Base-by-base conservation (phyloP, 257 asterid species). In the Solanum chilense region DNA sequence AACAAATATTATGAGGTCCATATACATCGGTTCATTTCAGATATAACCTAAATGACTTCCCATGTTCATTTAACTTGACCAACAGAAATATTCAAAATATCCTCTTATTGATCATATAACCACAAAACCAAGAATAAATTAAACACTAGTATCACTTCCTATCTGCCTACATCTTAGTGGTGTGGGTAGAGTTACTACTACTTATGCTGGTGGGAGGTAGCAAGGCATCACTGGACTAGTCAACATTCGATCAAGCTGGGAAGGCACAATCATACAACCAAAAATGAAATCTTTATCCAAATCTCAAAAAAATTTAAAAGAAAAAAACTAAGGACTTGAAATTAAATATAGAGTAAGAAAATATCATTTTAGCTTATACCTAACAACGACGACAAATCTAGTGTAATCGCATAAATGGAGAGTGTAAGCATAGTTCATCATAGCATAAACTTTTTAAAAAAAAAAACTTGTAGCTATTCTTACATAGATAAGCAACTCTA, bases 401-500 rank as follows among this genome's bases (percentile, higher is more conserved):
- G 1, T 62, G 70, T 62, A 4, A 10, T 62, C 31, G 1, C 31
- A 62, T 3, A 62, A 62, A 62, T n/a, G 31, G 8, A 10, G 31
- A 62, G 27, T 56, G 66, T 56, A 56, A 0, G 15, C 29, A 62
- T 62, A 62, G 16, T 16, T 11, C 39, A 78, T 15, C 64, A 14
- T 4, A 15, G 25, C 33, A 39, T 39, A 74, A 23, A 33, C 12
- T 52, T 35, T 1, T 0, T 11, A 80, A 41, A 5, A 33, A 86
- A 14, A 23, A 8, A n/a, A 52, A 52, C 25, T 21, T 12, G 35
- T 13, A n/a, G 21, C 16, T 45, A 5, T 44, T 58, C 98, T 93
- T 90, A 96, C 99, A 97, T 16, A 94, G 89, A 90, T 92, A 96
- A 87, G 99, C 99, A 89, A 96, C 98, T 45, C 93, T 88, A 2